Base-by-base conservation (phyloP, 257 asterid genomes). In the Nicotiana tomentosiformis region DNA sequence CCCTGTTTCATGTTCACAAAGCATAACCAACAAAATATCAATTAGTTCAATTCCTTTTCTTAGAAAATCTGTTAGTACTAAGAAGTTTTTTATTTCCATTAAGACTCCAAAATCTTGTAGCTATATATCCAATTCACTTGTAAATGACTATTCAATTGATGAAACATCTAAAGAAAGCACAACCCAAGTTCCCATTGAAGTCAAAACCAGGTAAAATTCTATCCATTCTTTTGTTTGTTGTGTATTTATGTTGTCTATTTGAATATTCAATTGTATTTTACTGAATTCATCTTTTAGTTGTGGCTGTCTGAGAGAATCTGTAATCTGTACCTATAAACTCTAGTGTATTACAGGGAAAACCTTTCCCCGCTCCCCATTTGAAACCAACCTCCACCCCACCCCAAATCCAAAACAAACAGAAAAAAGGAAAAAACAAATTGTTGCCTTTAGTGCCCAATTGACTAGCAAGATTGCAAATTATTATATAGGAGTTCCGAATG, bases 191-290 rank as follows among this genome's bases (percentile, higher is more conserved):
- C 32, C 80, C 26, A 33, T 58, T 82, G 85, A 87, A 82, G 89
- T 86, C 78, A 87, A 84, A 86, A 88, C 94, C 8, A 85, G 95
- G 98, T 94, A 86, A 82, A 55, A 18, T 53, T 0, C 56, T 0
- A 5, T 60, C 53, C 10, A 57, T 74, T 51, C 26, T 3, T 66
- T 35, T 35, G 43, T 70, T 0, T 70, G 35, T 30, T 2, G 26
- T 20, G 23, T 18, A 3, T 76, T 53, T 7, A 16, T 67, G 16
- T 49, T 20, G 29, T 72, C 4, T 4, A 29, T 56, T 20, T 1
- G 11, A 29, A 10, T 29, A 67, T 18, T 9, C 51, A 43, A 39
- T 39, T 39, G 46, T 37, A 37, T 37, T 37, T 37, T 37, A 37
- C 43, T 37, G 43, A 37, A 35, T 37, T 37, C 43, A 37, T 37